phyloP scores from a whole-genome alignment of 306 rosid genomes.

The Lagenaria siceraria region DNA sequence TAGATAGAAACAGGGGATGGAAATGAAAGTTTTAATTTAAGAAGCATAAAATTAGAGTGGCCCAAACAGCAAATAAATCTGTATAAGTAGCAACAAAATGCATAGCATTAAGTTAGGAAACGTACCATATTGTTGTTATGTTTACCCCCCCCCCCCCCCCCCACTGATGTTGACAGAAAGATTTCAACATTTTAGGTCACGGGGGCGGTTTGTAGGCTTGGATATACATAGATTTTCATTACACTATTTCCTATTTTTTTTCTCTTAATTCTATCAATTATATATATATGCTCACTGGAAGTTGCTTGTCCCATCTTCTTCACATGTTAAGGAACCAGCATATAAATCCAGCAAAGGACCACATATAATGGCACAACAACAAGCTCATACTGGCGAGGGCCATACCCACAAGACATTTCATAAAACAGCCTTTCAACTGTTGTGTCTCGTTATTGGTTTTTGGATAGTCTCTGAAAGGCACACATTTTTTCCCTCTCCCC shows the following conservation, averaged over 20 bases:
- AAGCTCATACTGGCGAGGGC: slow-evolving; percentile 9
- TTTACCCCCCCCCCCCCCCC: not conserved
- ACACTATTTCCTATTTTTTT: not conserved
- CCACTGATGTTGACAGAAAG: slow-evolving; percentile 5
- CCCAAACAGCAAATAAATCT: not conserved
- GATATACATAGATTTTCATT: not conserved
- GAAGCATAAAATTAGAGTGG: not conserved
- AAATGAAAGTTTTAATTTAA: not conserved
- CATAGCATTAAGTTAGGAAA: slow-evolving; percentile 6
- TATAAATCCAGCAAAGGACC: slow-evolving; percentile 14
- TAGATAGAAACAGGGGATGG: not conserved
- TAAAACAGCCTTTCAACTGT: slow-evolving; percentile 15
- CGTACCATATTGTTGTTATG: slow-evolving; percentile 4
- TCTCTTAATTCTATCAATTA: not conserved
- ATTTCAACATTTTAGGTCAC: slow-evolving; percentile 11
- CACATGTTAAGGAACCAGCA: slow-evolving; percentile 17
- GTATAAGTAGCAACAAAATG: slow-evolving; percentile 9
- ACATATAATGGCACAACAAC: not conserved
- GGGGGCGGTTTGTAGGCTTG: slow-evolving; percentile 8
- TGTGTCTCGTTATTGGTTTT: slow-evolving; percentile 11
- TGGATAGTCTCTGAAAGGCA: slow-evolving; percentile 17
- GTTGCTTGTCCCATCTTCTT: slow-evolving; percentile 24
- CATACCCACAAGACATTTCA: slow-evolving; percentile 18
- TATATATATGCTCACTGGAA: not conserved
- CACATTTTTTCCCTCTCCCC: not conserved